Evolutionary conservation across 352 stramenopile genomes (phyloP), one percentile per base, ranked within the genome.

Genomic region (Phytophthora parvispora): DNA sequence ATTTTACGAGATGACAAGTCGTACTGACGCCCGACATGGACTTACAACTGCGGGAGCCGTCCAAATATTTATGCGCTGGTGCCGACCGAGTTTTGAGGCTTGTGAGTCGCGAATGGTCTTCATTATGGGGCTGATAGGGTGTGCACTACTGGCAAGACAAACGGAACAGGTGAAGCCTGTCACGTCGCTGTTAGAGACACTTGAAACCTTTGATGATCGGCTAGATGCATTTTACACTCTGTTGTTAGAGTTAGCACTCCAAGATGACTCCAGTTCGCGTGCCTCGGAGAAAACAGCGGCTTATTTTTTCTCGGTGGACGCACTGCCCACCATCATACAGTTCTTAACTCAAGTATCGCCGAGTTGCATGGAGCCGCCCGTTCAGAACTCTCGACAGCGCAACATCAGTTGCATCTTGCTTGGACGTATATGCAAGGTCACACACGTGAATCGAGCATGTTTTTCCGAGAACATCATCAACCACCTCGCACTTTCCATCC

Each of bases 351-450:
- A 84, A 66, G 79, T 88, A 10, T 81, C 57, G 20, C 81, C 84
- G 18, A 90, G 76, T 48, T 81, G 77, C 55, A 91, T 89, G 82
- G 69, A 82, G 9, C 78, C 83, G 20, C 47, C 67, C 1, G 72
- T 78, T 18, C 86, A 93, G 51, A 88, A 61, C 15, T 31, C 72
- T 28, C 67, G 50, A 9, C 86, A 93, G 45, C 84, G 85, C 29
- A 92, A 83, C 62, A 86, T 94, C 36, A 95, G 87, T 61, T 92
- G 83, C 40, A 87, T 94, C 25, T 67, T 92, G 6, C 68, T 95
- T 1, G 67, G 81, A 38, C 73, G 78, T 3, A 83, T 95, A 27
- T 79, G 74, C 42, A 81, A 83, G 24, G 72, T 81, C 5, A 49
- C 73, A 0, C 47, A 70, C 1, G 72, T 92, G 1, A 77, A 74